A percentile compares a stretch with the other conserved stretches of the same genome.
These are phyloP conservation scores for Diaporthe capsici DNA, from an alignment of 2,329 filamentous ascomycete species.

Conservation along the genomic window DNA sequence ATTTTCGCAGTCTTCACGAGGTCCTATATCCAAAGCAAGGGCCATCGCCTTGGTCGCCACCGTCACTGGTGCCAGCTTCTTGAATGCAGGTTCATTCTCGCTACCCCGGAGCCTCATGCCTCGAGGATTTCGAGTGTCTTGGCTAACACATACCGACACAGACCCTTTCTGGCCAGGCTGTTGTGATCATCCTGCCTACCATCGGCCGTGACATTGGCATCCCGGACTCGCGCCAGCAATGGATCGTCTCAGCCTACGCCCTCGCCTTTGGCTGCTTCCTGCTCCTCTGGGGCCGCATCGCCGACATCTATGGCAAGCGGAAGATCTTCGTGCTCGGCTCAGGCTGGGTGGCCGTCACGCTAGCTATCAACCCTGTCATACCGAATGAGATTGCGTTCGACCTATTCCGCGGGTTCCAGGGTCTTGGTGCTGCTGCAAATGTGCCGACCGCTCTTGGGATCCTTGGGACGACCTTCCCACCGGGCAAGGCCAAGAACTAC, in stretches of 20 bases:
- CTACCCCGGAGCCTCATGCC: too few species aligned
- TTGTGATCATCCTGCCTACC: slow-evolving; percentile 74
- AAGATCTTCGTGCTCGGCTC: slow-evolving; percentile 76
- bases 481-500: slow-evolving; percentile 78
- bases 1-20: slow-evolving; percentile 36
- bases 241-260: slow-evolving; percentile 76
- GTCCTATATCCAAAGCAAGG: slow-evolving; percentile 61
- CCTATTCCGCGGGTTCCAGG: slow-evolving; percentile 76
- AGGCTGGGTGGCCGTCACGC: slow-evolving; percentile 72
- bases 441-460: slow-evolving; percentile 81
- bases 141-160: slow-evolving; percentile 43
- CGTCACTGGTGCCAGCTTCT: slow-evolving; percentile 68
- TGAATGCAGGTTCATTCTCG: slow-evolving; percentile 59
- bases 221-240: slow-evolving; percentile 72
- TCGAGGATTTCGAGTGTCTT: slow-evolving; percentile 35
- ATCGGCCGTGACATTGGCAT: slow-evolving; percentile 70
- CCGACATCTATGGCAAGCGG: slow-evolving; percentile 76
- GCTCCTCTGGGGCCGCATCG: slow-evolving; percentile 76
- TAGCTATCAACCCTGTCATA: slow-evolving; percentile 73
- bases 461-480: slow-evolving; percentile 75
- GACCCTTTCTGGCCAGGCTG: slow-evolving; percentile 70
- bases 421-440: slow-evolving; percentile 77
- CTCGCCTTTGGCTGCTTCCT: slow-evolving; percentile 78
- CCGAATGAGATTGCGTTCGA: slow-evolving; percentile 78
- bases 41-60: slow-evolving; percentile 69